A percentile compares a stretch with the other conserved stretches of the same genome.
These are phyloP conservation scores for Phialocephala subalpina DNA, from an alignment of 2,329 filamentous ascomycete genomes.

Conservation along the genomic window DNA sequence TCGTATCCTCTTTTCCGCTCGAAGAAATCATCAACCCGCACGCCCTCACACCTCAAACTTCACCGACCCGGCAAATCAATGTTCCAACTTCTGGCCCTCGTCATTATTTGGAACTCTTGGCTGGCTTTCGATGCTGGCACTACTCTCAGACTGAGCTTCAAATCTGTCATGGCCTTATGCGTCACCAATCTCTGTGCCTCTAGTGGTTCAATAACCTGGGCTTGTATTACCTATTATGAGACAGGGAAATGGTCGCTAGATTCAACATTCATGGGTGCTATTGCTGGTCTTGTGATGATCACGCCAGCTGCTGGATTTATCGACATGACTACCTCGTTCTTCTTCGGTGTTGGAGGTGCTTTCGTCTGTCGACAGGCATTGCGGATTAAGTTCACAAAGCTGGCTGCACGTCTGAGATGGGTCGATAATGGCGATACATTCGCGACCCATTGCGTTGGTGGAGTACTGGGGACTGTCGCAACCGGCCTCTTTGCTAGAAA, in stretches of 20 bases:
- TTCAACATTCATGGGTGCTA: slow-evolving; percentile 90
- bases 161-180: slow-evolving; percentile 87
- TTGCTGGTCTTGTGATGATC: slow-evolving; percentile 88
- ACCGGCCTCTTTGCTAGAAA: slow-evolving; percentile 60
- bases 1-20: slow-evolving; percentile 72
- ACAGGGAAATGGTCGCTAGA: slow-evolving; percentile 92
- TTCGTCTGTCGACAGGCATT: slow-evolving; percentile 56
- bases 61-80: slow-evolving; percentile 79
- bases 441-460: slow-evolving; percentile 61
- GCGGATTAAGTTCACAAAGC: slow-evolving; percentile 59
- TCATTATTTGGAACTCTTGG: slow-evolving; percentile 92
- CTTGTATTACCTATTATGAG: slow-evolving; percentile 69
- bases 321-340: slow-evolving; percentile 67
- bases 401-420: slow-evolving; percentile 56
- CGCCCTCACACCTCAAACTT: slow-evolving; percentile 56
- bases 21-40: slow-evolving; percentile 56
- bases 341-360: slow-evolving; percentile 69
- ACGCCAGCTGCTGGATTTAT: slow-evolving; percentile 89
- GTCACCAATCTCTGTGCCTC: slow-evolving; percentile 89
- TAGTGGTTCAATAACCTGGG: slow-evolving; percentile 40
- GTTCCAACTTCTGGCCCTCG: slow-evolving; percentile 77
- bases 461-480: slow-evolving; percentile 56
- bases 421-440: slow-evolving; percentile 64
- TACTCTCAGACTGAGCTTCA: slow-evolving; percentile 82
- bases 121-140: slow-evolving; percentile 95